Conservation (phyloP, 345 rosid genomes). For the Stellera chamaejasme region DNA sequence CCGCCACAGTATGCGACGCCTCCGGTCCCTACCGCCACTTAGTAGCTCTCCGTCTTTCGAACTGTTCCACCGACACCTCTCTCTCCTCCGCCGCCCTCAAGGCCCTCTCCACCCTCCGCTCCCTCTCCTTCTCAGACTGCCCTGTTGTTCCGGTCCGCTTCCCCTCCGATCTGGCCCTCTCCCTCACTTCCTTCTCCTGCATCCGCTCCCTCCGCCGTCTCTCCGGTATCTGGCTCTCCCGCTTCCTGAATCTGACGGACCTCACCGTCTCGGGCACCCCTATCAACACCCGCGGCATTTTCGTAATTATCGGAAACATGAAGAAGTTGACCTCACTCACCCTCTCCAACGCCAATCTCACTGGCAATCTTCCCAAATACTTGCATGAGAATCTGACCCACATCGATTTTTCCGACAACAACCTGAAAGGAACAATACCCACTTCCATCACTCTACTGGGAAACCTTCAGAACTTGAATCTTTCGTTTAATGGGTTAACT, state of each 20-base stretch:
- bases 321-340: constrained; percentile 41
- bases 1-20: constrained; percentile 40
- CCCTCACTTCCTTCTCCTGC: constrained; percentile 51
- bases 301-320: constrained; percentile 62
- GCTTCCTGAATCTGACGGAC: constrained; percentile 61
- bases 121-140: constrained; percentile 63
- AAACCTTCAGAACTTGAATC: constrained; percentile 45
- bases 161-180: constrained; percentile 57
- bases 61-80: constrained; percentile 51
- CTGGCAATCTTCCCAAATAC: constrained; percentile 50
- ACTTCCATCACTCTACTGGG: constrained; percentile 52
- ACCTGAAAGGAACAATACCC: constrained; percentile 59
- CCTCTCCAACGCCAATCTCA: constrained; percentile 51
- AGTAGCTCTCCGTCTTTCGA: constrained; percentile 52
- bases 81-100: constrained; percentile 59
- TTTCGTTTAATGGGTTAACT: constrained; percentile 43
- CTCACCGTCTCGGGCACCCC: constrained; percentile 51
- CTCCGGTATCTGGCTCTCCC: constrained; percentile 58
- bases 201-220: constrained; percentile 48
- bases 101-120: constrained; percentile 52
- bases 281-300: constrained; percentile 52
- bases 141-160: constrained; percentile 42
- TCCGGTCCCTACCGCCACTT: constrained; percentile 63
- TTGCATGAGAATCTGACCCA: constrained; percentile 44
- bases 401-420: constrained; percentile 64